Evolutionary conservation across 2,329 filamentous ascomycete genomes (phyloP).

Genomic region (Myotisia sp.): DNA sequence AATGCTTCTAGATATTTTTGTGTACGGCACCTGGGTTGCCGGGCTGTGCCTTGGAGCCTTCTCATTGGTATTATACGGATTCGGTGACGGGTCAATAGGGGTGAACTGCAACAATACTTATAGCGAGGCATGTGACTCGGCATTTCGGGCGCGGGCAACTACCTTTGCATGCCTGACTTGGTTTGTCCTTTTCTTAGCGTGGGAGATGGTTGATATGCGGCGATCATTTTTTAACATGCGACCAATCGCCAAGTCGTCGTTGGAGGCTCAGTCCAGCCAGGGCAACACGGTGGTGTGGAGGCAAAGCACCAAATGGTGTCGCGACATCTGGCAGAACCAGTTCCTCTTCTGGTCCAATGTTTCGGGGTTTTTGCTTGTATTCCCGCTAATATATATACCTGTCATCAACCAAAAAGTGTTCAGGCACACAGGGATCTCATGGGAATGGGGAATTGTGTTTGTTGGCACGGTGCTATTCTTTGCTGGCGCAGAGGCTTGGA

Average conservation of each 20-base stretch:
- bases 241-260: conserved; percentile 25
- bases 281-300: conserved; percentile 33
- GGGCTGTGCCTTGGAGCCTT: conserved; percentile 51
- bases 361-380: conserved; percentile 41
- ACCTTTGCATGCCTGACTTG: conserved; percentile 61
- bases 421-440: conserved; percentile 49
- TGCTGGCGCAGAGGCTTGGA: conserved; percentile 49
- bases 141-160: conserved; percentile 58
- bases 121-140: conserved; percentile 42
- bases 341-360: conserved; percentile 56
- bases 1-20: conserved; percentile 62
- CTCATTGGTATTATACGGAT: conserved; percentile 48
- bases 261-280: neutral
- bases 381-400: conserved; percentile 53
- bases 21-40: conserved; percentile 70
- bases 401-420: conserved; percentile 51
- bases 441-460: conserved; percentile 58
- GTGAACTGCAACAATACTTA: conserved; percentile 47
- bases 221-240: conserved; percentile 63
- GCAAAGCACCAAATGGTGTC: conserved; percentile 51
- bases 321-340: conserved; percentile 55
- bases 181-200: conserved; percentile 64
- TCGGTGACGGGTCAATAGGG: conserved; percentile 46
- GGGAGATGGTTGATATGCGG: conserved; percentile 62
- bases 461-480: conserved; percentile 50